phyloP scores from a whole-genome alignment of 345 rosid genomes.

The Firmiana major region DNA sequence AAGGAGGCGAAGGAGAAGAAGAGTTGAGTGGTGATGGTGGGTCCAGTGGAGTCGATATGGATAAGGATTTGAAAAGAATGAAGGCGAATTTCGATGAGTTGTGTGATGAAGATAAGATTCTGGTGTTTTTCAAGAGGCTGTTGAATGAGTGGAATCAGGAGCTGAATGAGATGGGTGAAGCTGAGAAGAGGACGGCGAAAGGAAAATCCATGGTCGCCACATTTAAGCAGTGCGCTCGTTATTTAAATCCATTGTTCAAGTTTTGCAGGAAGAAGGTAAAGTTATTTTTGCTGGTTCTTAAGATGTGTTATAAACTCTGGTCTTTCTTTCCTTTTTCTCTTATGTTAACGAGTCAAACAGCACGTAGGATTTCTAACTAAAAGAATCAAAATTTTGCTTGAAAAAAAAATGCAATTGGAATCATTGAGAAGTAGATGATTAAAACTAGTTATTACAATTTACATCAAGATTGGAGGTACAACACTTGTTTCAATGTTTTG shows the following conservation, averaged over 20 bases:
- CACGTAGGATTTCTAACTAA: not conserved
- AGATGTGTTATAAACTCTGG: not conserved
- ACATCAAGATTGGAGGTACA: not conserved
- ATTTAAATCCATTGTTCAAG: constrained; percentile 85
- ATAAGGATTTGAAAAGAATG: constrained; percentile 83
- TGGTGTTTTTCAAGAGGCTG: constrained; percentile 84
- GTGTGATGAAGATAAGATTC: constrained; percentile 88
- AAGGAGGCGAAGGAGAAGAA: constrained; percentile 67
- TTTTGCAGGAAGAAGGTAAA: constrained; percentile 95
- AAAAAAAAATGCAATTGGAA: not conserved
- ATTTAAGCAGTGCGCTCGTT: constrained; percentile 94
- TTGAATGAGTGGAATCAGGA: constrained; percentile 97
- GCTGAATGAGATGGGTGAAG: constrained; percentile 66
- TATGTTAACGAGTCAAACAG: not conserved
- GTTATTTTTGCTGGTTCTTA: not conserved
- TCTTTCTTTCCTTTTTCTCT: not conserved
- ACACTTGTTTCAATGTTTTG: not conserved
- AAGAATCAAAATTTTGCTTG: not conserved
- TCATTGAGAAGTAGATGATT: not conserved
- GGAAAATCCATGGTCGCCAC: constrained; percentile 93
- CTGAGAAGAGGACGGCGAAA: constrained; percentile 85
- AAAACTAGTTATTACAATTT: not conserved
- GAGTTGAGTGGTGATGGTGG: constrained; percentile 83
- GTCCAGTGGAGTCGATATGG: constrained; percentile 82
- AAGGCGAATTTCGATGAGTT: constrained; percentile 81